Percentiles rank a stretch among this genome's conserved stretches.
These are phyloP conservation scores for Pichia thaimueangensis DNA, from an alignment of 805 yeast genomes.

Conservation along the genomic window DNA sequence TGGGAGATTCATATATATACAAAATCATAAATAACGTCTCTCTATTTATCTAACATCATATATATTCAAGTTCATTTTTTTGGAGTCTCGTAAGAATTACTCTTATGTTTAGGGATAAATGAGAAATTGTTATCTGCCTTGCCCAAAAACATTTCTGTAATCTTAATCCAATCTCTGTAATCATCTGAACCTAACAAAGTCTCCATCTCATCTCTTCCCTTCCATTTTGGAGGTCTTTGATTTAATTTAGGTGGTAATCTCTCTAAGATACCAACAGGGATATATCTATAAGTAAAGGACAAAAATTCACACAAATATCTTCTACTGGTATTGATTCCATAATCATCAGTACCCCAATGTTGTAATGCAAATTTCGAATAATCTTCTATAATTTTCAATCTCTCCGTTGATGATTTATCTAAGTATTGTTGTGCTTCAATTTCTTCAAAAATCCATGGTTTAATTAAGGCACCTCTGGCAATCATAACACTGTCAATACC, in stretches of 20 bases:
- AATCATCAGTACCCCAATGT: conserved; percentile 98
- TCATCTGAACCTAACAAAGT: conserved; percentile 80
- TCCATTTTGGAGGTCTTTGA: conserved; percentile 92
- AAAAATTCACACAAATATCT: conserved; percentile 90
- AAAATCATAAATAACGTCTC: background rate
- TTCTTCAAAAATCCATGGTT: conserved; percentile 99
- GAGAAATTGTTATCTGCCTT: conserved; percentile 68
- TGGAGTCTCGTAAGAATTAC: conserved; percentile 58
- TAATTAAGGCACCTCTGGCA: conserved; percentile 94
- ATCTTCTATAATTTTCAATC: conserved; percentile 65
- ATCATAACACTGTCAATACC: conserved; percentile 93
- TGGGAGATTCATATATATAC: background rate
- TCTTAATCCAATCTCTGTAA: conserved; percentile 91
- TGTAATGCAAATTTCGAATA: conserved; percentile 79
- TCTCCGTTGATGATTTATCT: conserved; percentile 85
- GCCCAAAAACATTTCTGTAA: conserved; percentile 92
- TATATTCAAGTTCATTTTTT: conserved; percentile 4
- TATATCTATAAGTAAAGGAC: conserved; percentile 88
- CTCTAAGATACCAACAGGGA: conserved; percentile 91
- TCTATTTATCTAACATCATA: background rate
- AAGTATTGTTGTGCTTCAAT: conserved; percentile 81
- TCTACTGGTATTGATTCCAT: conserved; percentile 83
- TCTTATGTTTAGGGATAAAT: conserved; percentile 91
- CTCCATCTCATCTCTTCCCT: conserved; percentile 88
- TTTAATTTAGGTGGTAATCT: conserved; percentile 82